phyloP scores from a whole-genome alignment of 345 rosid species.

The Heritiera littoralis region DNA sequence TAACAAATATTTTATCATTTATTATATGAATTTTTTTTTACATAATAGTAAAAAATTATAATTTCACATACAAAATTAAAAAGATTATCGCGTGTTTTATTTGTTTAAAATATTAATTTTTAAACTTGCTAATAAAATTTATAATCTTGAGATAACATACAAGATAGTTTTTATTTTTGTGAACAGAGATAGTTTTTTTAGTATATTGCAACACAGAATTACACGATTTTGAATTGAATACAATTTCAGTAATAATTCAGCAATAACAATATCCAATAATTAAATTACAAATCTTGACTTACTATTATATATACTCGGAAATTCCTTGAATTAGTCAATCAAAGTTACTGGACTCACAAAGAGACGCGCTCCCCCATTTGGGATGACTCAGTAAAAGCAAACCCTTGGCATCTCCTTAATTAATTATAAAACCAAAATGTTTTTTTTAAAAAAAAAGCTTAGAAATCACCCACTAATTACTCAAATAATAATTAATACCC shows the following conservation, averaged over 20 bases:
- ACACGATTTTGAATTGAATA: neutral
- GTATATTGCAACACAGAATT: neutral
- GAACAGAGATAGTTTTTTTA: no score
- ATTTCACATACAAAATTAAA: no score
- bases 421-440: neutral
- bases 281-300: neutral
- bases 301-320: slow-evolving; percentile 10
- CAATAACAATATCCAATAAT: neutral
- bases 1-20: neutral
- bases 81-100: no score
- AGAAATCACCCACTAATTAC: neutral
- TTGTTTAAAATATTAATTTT: no score
- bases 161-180: no score
- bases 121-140: no score
- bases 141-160: no score
- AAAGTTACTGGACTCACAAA: slow-evolving; percentile 4
- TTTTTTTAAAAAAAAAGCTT: no score
- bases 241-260: neutral
- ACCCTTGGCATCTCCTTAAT: slow-evolving; percentile 36
- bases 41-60: no score
- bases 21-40: no score
- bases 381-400: no score
- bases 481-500: neutral
- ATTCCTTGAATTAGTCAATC: slow-evolving; percentile 28
- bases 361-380: no score